Evolutionary conservation across 2,329 filamentous ascomycete genomes (phyloP), one percentile per base, ranked within the genome.

Genomic region (Lecanicillium sp.): DNA sequence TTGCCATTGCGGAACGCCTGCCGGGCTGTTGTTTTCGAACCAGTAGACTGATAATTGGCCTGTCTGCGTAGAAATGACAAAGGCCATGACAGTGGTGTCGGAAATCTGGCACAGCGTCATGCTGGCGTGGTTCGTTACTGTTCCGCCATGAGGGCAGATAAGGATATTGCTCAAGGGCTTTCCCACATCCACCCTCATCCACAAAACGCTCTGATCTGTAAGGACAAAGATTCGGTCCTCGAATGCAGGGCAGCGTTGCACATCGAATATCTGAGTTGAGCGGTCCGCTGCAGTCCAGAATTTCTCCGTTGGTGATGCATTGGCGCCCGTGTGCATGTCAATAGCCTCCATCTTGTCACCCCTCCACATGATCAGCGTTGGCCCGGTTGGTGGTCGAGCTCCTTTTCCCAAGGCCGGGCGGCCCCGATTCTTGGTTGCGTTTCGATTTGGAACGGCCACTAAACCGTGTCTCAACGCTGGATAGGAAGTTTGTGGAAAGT

Each of bases 391-490:
- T n/a, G 10, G 13, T 49, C 4, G 46, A 17, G 48, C 7, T 47
- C 51, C 30, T 47, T 46, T 6, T 20, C 45, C n/a, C n/a, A n/a
- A n/a, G 12, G 9, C 13, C 19, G 11, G 27, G 15, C 29, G 8
- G 48, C 41, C 30, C 45, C 38, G 11, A 33, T 31, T 4, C 22
- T 29, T 42, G 5, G 32, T 32, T 18, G n/a, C 5, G 2, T 17
- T 29, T 17, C 29, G 32, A 4, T 22, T 13, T 12, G 14, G n/a
- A 19, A 71, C 54, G 49, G 66, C 66, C 3, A 70, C 39, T 14
- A 72, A 49, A 6, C 61, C 66, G 37, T 74, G 65, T 40, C 58
- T 64, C 40, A 59, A 56, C 3, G 58, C 51, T 2, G 52, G 44
- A 29, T 55, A 53, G 5, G 22, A 25, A 25, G 22, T 11, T 47